phyloP scores from a whole-genome alignment of 768 basidiomycete genomes.

The Strobilomyces dryophilus region DNA sequence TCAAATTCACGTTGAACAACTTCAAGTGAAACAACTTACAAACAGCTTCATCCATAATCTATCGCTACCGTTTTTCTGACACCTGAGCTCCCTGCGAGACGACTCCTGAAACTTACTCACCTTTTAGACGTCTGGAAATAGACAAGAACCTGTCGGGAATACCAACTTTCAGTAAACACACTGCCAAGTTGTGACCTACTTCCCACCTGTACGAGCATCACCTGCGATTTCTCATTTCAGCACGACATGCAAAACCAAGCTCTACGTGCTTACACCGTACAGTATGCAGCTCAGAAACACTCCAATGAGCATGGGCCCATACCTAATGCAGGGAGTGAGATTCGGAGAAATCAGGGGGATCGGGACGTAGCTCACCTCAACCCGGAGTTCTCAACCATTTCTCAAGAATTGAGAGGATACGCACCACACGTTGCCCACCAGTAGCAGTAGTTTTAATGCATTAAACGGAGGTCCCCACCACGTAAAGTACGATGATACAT shows the following conservation, averaged over 20 bases:
- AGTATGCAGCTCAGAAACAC: slow-evolving; percentile 12
- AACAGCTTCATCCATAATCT: slow-evolving; percentile 42
- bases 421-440: no score
- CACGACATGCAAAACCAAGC: background rate
- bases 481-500: no score
- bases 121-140: slow-evolving; percentile 42
- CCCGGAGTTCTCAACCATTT: background rate
- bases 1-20: background rate
- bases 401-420: background rate
- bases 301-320: slow-evolving; percentile 21
- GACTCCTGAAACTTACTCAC: slow-evolving; percentile 18
- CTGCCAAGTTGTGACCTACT: background rate
- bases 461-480: no score
- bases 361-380: background rate
- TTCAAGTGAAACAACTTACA: slow-evolving; percentile 26
- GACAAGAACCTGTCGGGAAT: slow-evolving; percentile 35
- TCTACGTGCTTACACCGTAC: slow-evolving; percentile 9
- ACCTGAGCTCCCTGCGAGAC: background rate
- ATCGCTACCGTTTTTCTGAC: slow-evolving; percentile 32
- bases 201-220: slow-evolving; percentile 9
- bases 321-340: slow-evolving; percentile 38
- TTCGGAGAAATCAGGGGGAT: slow-evolving; percentile 8
- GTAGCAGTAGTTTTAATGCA: no score
- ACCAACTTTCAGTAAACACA: background rate
- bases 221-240: slow-evolving; percentile 8